Evolutionary conservation across 208 protist species (phyloP).

Genomic region (Giardia muris): DNA sequence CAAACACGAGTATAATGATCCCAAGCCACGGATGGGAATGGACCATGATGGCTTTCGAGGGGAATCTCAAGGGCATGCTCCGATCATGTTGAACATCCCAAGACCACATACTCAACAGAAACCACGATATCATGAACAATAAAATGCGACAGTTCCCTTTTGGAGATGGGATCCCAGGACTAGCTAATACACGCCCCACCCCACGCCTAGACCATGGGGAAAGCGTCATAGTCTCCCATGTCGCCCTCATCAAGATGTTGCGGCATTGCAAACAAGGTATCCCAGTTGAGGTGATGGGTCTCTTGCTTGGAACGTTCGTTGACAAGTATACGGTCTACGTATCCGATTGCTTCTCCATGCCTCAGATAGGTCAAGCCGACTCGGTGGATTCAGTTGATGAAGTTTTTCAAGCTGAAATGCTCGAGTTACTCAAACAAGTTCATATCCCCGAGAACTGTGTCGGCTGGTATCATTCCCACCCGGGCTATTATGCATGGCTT

Average conservation of each 20-base stretch:
- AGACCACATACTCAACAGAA: too few relatives aligned
- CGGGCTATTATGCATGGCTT: constrained; percentile 99
- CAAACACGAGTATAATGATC: too few relatives aligned
- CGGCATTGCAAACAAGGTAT: constrained; percentile 95
- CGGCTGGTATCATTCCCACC: constrained; percentile 99
- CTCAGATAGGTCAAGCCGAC: constrained; percentile 70
- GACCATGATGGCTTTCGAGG: too few relatives aligned
- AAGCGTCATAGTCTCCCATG: constrained; percentile 90
- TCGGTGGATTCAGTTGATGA: constrained; percentile 96
- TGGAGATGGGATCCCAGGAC: too few relatives aligned
- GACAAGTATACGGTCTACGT: constrained; percentile 96
- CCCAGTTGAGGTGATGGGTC: constrained; percentile 98
- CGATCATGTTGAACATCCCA: too few relatives aligned
- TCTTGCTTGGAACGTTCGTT: constrained; percentile 98
- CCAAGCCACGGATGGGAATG: too few relatives aligned
- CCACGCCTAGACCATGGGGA: constrained; percentile 78
- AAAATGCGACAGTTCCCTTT: too few relatives aligned
- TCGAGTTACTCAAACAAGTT: constrained; percentile 93
- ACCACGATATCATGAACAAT: too few relatives aligned
- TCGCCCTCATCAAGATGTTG: constrained; percentile 98
- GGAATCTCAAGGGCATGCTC: too few relatives aligned
- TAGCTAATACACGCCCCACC: too few relatives aligned
- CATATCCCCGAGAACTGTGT: constrained; percentile 90
- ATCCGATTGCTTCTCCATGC: constrained; percentile 51
- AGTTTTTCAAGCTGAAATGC: constrained; percentile 98